A percentile compares a stretch with the other conserved stretches of the same genome.
phyloP scores from a whole-genome alignment of 164 flowering plant genomes.

The Pachysandra terminalis region DNA sequence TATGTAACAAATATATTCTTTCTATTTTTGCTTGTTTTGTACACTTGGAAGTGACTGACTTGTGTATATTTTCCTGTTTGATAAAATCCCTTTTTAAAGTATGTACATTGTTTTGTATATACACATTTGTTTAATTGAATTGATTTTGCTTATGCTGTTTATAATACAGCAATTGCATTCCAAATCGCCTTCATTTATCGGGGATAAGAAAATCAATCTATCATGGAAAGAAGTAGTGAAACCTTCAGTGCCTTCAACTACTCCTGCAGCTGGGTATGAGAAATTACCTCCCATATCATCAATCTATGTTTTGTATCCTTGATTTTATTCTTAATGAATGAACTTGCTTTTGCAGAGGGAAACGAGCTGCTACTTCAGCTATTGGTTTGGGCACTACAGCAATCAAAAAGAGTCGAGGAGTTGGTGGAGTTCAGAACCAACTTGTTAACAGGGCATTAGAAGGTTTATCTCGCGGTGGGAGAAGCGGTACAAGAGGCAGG shows the following conservation, averaged over 20 bases:
- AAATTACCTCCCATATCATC: not conserved
- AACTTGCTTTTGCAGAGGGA: constrained; percentile 42
- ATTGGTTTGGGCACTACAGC: constrained; percentile 48
- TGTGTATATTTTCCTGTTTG: too few relatives aligned
- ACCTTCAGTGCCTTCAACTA: constrained; percentile 35
- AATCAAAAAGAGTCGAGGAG: constrained; percentile 73
- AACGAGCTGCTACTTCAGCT: constrained; percentile 46
- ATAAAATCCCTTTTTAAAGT: too few relatives aligned
- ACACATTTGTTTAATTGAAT: not conserved
- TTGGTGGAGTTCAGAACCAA: constrained; percentile 62
- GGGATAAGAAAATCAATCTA: constrained; percentile 75
- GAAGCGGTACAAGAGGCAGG: constrained; percentile 42
- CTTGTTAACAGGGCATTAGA: constrained; percentile 71
- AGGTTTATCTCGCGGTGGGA: constrained; percentile 62
- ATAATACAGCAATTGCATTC: constrained; percentile 62
- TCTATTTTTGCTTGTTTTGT: too few relatives aligned
- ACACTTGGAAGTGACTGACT: too few relatives aligned
- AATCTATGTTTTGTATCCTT: not conserved
- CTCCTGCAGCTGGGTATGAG: constrained; percentile 54
- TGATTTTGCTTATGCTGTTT: constrained; percentile 5
- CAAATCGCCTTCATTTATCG: constrained; percentile 80
- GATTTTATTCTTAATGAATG: not conserved
- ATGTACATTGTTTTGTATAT: not conserved
- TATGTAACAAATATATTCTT: too few relatives aligned
- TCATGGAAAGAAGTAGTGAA: constrained; percentile 90